Base-by-base conservation (phyloP, 2,329 filamentous ascomycete genomes). In the Pochonia chlamydosporia region DNA sequence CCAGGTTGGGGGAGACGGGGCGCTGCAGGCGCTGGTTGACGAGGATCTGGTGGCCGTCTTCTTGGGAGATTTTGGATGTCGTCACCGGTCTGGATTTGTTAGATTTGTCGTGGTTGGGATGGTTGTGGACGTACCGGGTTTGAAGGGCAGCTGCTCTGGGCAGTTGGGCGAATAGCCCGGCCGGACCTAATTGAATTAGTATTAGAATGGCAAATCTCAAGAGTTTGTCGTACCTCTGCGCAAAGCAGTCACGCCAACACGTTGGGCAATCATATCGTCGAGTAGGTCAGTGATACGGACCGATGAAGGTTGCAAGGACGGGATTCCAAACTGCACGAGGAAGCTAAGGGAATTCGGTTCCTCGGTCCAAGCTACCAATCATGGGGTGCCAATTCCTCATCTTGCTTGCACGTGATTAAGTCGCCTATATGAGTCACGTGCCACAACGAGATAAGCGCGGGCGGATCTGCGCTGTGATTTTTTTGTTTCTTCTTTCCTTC, bases 1-100 rank as follows among this genome's bases (percentile, higher is more conserved):
- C 66, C 53, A 96, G 81, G 65, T 96, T 90, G 47, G 91, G 91
- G 40, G 89, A 79, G 59, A 96, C 77, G 63, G 91, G 91, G 44
- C 91, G 91, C 62, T 78, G 70, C 47, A 85, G 77, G 60, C 91
- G 91, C 75, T 96, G 91, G 62, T 81, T 74, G 60, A 79, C 84
- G 63, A 96, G 88, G 69, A 95, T 81, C 56, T 78, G 64, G 54
- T 78, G 60, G 54, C 69, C 79, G 52, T 84, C 73, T 45, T 67
- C 57, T 45, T 70, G 66, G 51, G 77, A 72, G 59, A 85, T 58
- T 62, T 77, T 76, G 58, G 80, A 68, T 47, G 82, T 83, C 35
- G 79, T 71, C 59, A 78, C 72, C 59, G 64, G 60, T 56, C 76
- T 78, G 71, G 9, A 39, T 31, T 31, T 9, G 28, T 31, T 60